Evolutionary conservation across 495 filamentous ascomycete species (phyloP), one percentile per base, ranked within the genome.

Genomic region (Podospora bellae-mahoneyi): DNA sequence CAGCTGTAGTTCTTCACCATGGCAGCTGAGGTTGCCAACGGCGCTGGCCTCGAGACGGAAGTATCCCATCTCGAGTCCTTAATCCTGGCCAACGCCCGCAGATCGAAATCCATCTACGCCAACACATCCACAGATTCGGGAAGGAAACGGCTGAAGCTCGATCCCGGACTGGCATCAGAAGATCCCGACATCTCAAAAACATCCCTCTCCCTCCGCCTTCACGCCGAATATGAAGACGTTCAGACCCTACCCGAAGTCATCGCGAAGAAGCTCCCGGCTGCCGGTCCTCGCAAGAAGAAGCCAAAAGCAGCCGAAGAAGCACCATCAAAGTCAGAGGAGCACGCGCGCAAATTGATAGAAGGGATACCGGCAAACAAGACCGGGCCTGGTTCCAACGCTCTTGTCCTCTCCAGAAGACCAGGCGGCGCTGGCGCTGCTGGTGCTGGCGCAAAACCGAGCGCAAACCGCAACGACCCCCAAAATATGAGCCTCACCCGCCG

Each of bases 171-270:
- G n/a, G 73, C 69, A 19, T 77, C 78, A 57, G 60, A 75, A 66
- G 80, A 82, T 60, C 66, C 76, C 23, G 78, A 79, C 66, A 76
- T 75, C 68, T 77, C 75, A 61, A 80, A 80, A 68, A 70, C 80
- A 16, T 74, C 75, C 55, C 73, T 82, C n/a, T 82, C 80, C 67
- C 63, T 83, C 23, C 81, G 81, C 18, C 74, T 83, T 3, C 78
- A 80, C 68, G 78, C 84, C 67, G 94, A 99, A 82, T 99, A 99
- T 75, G 84, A 89, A 71, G 81, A 91, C 71, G 90, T 97, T 23
- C 86, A 85, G 71, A 90, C 92, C 71, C 84, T 98, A 34, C 95
- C 95, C n/a, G 87, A 91, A 58, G 85, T 86, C 16, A 86, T 99
- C 16, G 94, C 92, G 64, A 90, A 90, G 65, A 97, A 97, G 78